Conservation (phyloP, 2,329 filamentous ascomycete species). For the Ophiostoma sp. region DNA sequence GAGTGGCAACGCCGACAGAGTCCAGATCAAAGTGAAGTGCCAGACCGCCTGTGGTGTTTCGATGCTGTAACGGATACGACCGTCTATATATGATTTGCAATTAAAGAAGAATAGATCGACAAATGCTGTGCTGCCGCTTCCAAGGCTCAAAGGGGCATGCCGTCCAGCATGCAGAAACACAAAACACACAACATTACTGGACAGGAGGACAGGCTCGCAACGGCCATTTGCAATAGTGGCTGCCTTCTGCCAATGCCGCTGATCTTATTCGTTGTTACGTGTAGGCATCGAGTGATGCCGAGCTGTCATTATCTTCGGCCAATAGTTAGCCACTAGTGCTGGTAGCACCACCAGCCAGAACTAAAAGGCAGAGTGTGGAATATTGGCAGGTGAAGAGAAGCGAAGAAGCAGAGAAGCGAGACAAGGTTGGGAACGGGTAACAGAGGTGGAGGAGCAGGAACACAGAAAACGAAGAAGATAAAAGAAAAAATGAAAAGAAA, state of each 20-base stretch:
- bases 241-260: not conserved
- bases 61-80: not conserved
- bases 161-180: not conserved
- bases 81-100: not conserved
- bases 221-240: not conserved
- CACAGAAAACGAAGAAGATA: not conserved
- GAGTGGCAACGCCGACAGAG: not conserved
- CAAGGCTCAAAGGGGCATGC: slow-evolving; percentile 3
- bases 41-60: not conserved
- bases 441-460: not conserved
- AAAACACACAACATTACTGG: not conserved
- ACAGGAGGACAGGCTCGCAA: not conserved
- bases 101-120: slow-evolving; percentile 1
- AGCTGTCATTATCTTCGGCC: not conserved
- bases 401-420: not conserved
- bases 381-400: not conserved
- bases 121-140: not conserved
- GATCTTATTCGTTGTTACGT: slow-evolving; percentile 5
- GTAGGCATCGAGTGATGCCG: not conserved
- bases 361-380: not conserved
- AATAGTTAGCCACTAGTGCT: not conserved
- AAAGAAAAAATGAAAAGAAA: too few relatives aligned
- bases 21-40: not conserved
- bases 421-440: not conserved
- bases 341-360: not conserved